Evolutionary conservation across 2,329 filamentous ascomycete species (phyloP).

Genomic region (Botrytis aclada): DNA sequence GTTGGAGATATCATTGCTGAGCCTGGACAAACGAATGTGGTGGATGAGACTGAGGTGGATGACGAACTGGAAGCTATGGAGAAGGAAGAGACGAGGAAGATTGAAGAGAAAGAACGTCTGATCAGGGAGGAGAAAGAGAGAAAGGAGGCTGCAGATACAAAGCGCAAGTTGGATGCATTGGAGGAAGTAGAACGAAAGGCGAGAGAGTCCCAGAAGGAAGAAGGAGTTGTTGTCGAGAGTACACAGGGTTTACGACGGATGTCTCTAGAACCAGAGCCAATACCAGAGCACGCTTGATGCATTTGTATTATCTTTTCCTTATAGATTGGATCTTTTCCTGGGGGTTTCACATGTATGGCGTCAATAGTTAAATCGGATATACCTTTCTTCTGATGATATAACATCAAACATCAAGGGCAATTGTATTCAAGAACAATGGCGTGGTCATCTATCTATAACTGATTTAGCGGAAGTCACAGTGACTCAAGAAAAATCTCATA

Average conservation of each 20-base stretch:
- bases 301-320: background rate
- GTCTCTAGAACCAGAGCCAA: conserved; percentile 28
- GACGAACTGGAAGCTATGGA: conserved; percentile 79
- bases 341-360: background rate
- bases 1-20: conserved; percentile 75
- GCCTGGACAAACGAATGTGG: conserved; percentile 48
- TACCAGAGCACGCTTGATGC: conserved; percentile 19
- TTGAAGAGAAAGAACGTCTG: conserved; percentile 39
- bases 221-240: conserved; percentile 24
- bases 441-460: background rate
- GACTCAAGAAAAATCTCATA: background rate
- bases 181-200: conserved; percentile 29
- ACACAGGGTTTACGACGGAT: conserved; percentile 27
- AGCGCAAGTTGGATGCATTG: conserved; percentile 33
- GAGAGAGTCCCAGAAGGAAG: conserved; percentile 17
- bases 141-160: conserved; percentile 35
- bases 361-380: background rate
- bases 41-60: conserved; percentile 83
- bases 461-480: background rate
- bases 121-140: conserved; percentile 34
- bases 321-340: background rate
- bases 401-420: background rate
- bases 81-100: conserved; percentile 46
- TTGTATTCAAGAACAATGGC: background rate
- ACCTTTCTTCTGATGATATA: background rate